These are phyloP conservation scores for Cryphonectria naterciae DNA, from an alignment of 2,329 filamentous ascomycete species.

Conservation along the genomic window DNA sequence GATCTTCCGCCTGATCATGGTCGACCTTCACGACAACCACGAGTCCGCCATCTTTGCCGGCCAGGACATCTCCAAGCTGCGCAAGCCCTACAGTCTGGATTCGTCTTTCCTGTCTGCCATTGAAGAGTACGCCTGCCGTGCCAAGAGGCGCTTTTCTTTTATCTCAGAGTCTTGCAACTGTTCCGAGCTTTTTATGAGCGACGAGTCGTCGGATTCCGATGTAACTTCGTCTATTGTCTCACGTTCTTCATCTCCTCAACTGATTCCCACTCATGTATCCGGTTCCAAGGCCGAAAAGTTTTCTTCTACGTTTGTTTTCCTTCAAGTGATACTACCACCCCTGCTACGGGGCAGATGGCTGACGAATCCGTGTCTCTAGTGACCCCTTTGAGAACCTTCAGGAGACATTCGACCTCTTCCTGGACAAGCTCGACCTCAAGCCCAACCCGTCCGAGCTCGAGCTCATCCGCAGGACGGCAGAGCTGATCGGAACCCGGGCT, in stretches of 20 bases:
- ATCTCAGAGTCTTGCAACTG: not conserved
- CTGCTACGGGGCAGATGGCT: slow-evolving; percentile 18
- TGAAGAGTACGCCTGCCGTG: slow-evolving; percentile 68
- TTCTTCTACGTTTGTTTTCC: not conserved
- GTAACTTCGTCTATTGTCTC: not conserved
- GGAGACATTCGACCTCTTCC: slow-evolving; percentile 84
- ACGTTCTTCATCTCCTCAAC: not conserved
- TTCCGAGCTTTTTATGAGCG: not conserved
- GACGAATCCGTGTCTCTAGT: slow-evolving; percentile 45
- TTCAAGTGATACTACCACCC: not conserved
- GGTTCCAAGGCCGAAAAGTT: not conserved
- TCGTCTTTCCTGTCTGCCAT: slow-evolving; percentile 91
- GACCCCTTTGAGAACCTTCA: slow-evolving; percentile 95
- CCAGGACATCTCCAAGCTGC: slow-evolving; percentile 79
- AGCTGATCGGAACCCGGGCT: slow-evolving; percentile 92
- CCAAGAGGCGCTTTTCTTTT: not conserved
- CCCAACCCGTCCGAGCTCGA: slow-evolving; percentile 81
- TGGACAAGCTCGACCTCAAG: slow-evolving; percentile 71
- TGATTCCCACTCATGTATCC: not conserved
- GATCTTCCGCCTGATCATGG: slow-evolving; percentile 84
- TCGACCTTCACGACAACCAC: slow-evolving; percentile 82
- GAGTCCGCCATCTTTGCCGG: slow-evolving; percentile 77
- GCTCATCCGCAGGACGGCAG: slow-evolving; percentile 83
- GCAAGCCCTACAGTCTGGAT: slow-evolving; percentile 87
- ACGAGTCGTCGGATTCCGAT: slow-evolving; percentile 20